Evolutionary conservation across 208 protist genomes (phyloP).

Genomic region (Trypanosoma cruzi): DNA sequence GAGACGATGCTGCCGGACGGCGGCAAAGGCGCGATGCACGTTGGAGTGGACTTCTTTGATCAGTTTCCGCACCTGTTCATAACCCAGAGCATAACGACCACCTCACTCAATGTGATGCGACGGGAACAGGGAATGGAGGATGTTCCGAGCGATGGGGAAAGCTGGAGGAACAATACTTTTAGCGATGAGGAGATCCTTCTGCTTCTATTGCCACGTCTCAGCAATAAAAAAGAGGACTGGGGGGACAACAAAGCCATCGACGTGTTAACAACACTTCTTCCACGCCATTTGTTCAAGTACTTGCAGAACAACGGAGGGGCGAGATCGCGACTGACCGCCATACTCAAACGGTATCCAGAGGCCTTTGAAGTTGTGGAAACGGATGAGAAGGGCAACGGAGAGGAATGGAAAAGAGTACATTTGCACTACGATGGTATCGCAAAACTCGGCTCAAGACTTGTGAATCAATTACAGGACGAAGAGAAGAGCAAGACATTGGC

Average conservation of each 20-base stretch:
- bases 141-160: constrained; percentile 23
- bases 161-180: constrained; percentile 5
- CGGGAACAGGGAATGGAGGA: constrained; percentile 32
- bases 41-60: constrained; percentile 42
- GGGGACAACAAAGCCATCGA: constrained; percentile 7
- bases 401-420: constrained; percentile 7
- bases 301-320: constrained; percentile 5
- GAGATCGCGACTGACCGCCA: not conserved
- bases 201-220: constrained; percentile 15
- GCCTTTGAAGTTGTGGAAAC: constrained; percentile 21
- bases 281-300: constrained; percentile 30
- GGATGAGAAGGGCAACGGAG: not conserved
- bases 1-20: constrained; percentile 30
- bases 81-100: constrained; percentile 28
- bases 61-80: constrained; percentile 38
- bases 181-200: constrained; percentile 31
- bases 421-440: constrained; percentile 16
- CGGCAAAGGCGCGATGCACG: constrained; percentile 33
- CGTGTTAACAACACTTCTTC: constrained; percentile 11
- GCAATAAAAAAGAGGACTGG: constrained; percentile 24
- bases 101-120: constrained; percentile 35
- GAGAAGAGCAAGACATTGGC: not conserved
- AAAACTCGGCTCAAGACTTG: constrained; percentile 14
- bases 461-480: constrained; percentile 11
- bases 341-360: constrained; percentile 25